phyloP scores from a whole-genome alignment of 1,139 yeast species.

The Scheffersomyces segobiensis region DNA sequence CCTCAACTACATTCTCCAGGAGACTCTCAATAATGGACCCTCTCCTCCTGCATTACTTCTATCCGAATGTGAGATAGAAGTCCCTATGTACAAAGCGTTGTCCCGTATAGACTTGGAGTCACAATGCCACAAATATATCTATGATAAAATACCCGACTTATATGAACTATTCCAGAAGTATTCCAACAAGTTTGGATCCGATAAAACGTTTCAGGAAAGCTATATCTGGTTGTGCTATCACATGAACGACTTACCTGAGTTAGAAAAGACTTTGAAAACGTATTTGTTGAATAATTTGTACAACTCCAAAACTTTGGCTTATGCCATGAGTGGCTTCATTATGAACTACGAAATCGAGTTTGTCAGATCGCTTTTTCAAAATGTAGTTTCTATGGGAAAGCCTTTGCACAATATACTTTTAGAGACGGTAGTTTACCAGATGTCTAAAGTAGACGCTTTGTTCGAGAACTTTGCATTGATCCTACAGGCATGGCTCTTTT shows the following conservation, averaged over 20 bases:
- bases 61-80: constrained; percentile 16
- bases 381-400: constrained; percentile 18
- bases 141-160: constrained; percentile 18
- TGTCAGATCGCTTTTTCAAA: constrained; percentile 25
- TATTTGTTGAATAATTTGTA: constrained; percentile 18
- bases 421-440: constrained; percentile 27
- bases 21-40: constrained; percentile 9
- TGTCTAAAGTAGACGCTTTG: constrained; percentile 30
- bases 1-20: constrained; percentile 12
- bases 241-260: constrained; percentile 24
- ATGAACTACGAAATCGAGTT: constrained; percentile 35
- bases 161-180: constrained; percentile 20
- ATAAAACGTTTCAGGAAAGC: constrained; percentile 20
- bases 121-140: constrained; percentile 14
- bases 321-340: constrained; percentile 31
- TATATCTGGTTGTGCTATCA: constrained; percentile 38
- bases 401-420: constrained; percentile 25
- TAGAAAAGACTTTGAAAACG: constrained; percentile 20
- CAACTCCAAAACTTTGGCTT: constrained; percentile 28
- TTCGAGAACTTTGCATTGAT: constrained; percentile 32
- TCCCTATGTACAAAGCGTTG: constrained; percentile 13
- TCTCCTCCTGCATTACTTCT: constrained; percentile 2
- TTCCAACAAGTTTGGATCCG: constrained; percentile 11
- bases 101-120: constrained; percentile 12
- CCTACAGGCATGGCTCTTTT: constrained; percentile 30